Base-by-base conservation (phyloP, 495 filamentous ascomycete genomes). In the Hypoxylon rickii region DNA sequence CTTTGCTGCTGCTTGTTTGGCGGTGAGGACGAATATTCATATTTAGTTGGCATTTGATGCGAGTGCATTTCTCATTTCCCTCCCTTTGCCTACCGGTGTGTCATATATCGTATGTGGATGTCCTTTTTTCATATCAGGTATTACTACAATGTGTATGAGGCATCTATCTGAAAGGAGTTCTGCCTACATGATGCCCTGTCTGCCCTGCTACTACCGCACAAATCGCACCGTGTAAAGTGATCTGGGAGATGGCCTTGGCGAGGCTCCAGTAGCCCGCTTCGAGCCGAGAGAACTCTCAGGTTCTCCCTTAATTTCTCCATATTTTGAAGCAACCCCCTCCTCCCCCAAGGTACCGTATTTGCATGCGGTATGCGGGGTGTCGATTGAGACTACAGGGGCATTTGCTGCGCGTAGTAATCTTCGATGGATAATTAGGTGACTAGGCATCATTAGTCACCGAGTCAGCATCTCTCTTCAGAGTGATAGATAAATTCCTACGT, bases 321-420 rank as follows among this genome's bases (percentile, higher is more conserved):
- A 38, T 40, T 44, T 29, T 37, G 19, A 26, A 42, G 6, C 41
- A n/a, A n/a, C n/a, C n/a, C n/a, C n/a, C n/a, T n/a, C n/a, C 37
- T 31, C 31, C 24, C 42, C 33, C 37, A 40, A 32, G 34, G 26
- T 51, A 8, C 38, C 38, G 20, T 51, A 33, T 46, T 52, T 40
- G 36, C 44, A 24, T 50, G 47, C 49, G 53, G 59, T 54, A 52
- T 58, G 59, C 53, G 59, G 58, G 58, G 58, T 57, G 53, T 63
- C 48, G 34, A 63, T 41, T 40, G 47, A 37, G 19, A 42, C 22
- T 36, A 39, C 43, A 32, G 53, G 47, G 47, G 37, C 19, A 16
- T 40, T 21, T 37, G 37, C 53, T 53, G 53, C 34, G 59, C 59
- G 59, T 63, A 63, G 59, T 63, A 63, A 63, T 63, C 53, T 4